Evolutionary conservation across 179 eudicot genomes (phyloP).

Genomic region (Spergularia azorica): DNA sequence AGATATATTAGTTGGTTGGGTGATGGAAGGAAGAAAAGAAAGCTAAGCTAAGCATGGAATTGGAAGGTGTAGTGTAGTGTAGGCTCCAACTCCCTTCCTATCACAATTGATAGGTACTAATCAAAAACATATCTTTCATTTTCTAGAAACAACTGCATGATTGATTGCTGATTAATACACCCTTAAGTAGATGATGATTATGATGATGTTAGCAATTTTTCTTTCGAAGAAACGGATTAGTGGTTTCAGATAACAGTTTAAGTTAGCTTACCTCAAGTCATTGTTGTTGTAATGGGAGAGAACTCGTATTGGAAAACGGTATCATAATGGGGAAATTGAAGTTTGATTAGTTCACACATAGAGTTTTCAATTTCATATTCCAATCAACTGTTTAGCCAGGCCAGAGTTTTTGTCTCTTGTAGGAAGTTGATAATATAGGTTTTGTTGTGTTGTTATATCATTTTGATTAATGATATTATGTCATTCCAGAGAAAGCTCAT

Average conservation of each 20-base stretch:
- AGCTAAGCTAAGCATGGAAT: slow-evolving; percentile 14
- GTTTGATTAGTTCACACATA: slow-evolving; percentile 12
- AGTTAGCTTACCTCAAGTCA: no score
- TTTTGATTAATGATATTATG: slow-evolving; percentile 10
- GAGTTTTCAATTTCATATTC: slow-evolving; percentile 1
- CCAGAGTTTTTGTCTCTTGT: slow-evolving; percentile 8
- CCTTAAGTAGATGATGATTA: neutral
- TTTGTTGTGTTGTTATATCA: neutral
- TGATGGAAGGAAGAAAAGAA: slow-evolving; percentile 21
- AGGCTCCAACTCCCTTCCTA: slow-evolving; percentile 30
- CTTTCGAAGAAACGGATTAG: no score
- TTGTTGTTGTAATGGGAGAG: no score
- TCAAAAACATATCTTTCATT: slow-evolving; percentile 7
- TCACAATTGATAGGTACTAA: slow-evolving; percentile 23
- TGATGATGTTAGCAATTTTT: no score
- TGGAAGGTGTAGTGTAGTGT: slow-evolving; percentile 13
- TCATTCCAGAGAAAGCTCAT: slow-evolving; percentile 19
- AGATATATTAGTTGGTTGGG: slow-evolving; percentile 27
- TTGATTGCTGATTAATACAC: slow-evolving; percentile 26
- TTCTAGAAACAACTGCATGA: slow-evolving; percentile 25
- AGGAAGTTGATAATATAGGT: neutral
- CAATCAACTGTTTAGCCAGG: slow-evolving; percentile 8
- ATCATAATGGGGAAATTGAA: neutral
- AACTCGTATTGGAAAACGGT: no score
- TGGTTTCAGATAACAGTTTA: no score